Evolutionary conservation across 1,284 basidiomycete species (phyloP).

Genomic region (Mixia osmundae): DNA sequence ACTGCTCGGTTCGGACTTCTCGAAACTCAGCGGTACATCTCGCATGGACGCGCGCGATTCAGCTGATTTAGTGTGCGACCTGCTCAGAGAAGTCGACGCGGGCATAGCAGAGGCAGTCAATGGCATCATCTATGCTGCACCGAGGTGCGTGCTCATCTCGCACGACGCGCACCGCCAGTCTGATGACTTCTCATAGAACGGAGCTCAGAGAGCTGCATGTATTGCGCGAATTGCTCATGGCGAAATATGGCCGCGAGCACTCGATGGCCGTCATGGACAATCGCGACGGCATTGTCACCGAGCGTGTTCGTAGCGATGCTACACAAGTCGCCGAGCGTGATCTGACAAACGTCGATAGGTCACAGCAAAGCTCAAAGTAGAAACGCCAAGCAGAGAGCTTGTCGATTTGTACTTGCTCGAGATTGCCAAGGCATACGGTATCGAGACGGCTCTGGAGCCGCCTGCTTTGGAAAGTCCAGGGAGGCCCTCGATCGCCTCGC

Average conservation of each 20-base stretch:
- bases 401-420: slow-evolving; percentile 70
- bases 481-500: too few species aligned
- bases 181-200: slow-evolving; percentile 3
- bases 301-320: slow-evolving; percentile 32
- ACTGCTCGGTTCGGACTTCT: slow-evolving; percentile 75
- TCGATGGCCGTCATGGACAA: slow-evolving; percentile 59
- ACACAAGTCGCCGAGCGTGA: slow-evolving; percentile 26
- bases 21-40: slow-evolving; percentile 47
- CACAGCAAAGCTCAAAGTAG: slow-evolving; percentile 40
- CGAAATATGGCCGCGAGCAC: slow-evolving; percentile 73
- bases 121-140: slow-evolving; percentile 70
- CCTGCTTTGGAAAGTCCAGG: too few species aligned
- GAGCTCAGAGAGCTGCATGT: slow-evolving; percentile 52
- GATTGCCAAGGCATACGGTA: slow-evolving; percentile 63
- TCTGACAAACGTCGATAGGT: too few species aligned
- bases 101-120: slow-evolving; percentile 45
- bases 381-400: slow-evolving; percentile 43
- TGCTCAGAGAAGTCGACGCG: slow-evolving; percentile 64
- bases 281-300: slow-evolving; percentile 47
- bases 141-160: slow-evolving; percentile 30
- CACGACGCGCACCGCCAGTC: neutral
- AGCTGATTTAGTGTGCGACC: slow-evolving; percentile 25
- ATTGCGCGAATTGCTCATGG: slow-evolving; percentile 76
- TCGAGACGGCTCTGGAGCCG: too few species aligned
- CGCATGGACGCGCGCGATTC: too few species aligned